Base-by-base conservation (phyloP, 2,329 filamentous ascomycete species). In the Fusarium virguliforme region DNA sequence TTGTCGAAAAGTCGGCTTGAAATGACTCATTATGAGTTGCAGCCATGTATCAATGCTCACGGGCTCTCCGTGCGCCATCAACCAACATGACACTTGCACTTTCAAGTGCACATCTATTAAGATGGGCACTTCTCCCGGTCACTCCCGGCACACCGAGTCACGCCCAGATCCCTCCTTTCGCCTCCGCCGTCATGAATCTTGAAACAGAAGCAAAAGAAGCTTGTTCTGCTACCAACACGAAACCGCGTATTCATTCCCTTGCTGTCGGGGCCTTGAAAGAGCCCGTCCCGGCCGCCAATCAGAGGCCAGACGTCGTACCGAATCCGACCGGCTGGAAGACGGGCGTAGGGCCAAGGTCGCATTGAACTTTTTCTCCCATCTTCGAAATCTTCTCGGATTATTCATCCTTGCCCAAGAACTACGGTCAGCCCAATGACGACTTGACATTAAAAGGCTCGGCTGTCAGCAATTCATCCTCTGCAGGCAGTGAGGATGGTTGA, bases 261-360 rank as follows among this genome's bases (percentile, higher is more conserved):
- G 43, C 28, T 4, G 30, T 54, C 70, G 70, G 66, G 63, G 35
- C 34, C 34, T 61, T 68, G 8, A 8, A 34, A 58, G 18, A 72
- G 37, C 48, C 70, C 69, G 70, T 41, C 41, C 62, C 69, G 62
- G 26, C 38, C n/a, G 41, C 69, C 69, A 70, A 61, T 70, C 54
- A 67, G 5, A 22, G 18, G 6, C 6, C 32, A 13, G 34, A 13
- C 12, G 12, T 48, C 56, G 13, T 30, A 30, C 13, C 18, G 37
- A 41, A 57, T 57, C 34, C 53, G 34, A 55, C 34, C 68, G 68
- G 68, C 34, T 48, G n/a, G 61, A 71, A 65, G 66, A 72, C 72
- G 43, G 43, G 2, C 12, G 34, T 71, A 38, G 30, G 41, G 57
- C 37, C 54, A 63, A 10, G 41, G 30, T 60, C 38, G 22, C 56